Percentiles rank a stretch among this genome's conserved stretches.
These are phyloP conservation scores for Pulicaria dysenterica DNA, from an alignment of 129 eudicot species.

Conservation along the genomic window DNA sequence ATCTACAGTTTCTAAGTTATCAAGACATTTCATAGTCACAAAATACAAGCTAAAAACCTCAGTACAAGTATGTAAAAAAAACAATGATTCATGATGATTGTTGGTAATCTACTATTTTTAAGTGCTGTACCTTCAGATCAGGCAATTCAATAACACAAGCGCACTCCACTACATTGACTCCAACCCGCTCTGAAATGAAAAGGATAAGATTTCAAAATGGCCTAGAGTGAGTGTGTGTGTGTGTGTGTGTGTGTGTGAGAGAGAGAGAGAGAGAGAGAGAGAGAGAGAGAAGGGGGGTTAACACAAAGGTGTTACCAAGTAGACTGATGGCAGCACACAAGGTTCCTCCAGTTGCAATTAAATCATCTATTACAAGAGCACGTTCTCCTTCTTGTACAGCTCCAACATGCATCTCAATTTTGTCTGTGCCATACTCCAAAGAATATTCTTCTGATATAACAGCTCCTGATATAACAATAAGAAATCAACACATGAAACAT, in stretches of 20 bases:
- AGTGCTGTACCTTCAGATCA: constrained; percentile 69
- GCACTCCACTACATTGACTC: constrained; percentile 76
- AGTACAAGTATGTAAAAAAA: background rate
- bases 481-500: constrained; percentile 3
- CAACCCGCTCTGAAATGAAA: constrained; percentile 78
- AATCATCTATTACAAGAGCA: constrained; percentile 77
- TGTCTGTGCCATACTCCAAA: constrained; percentile 92
- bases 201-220: background rate
- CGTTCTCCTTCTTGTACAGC: constrained; percentile 92
- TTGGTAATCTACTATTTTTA: background rate
- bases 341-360: constrained; percentile 97
- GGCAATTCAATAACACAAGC: constrained; percentile 91
- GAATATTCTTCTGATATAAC: constrained; percentile 93
- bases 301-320: constrained; percentile 56
- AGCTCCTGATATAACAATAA: constrained; percentile 54
- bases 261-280: no score
- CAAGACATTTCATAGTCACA: background rate
- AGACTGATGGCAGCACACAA: constrained; percentile 79
- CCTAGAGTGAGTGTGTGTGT: background rate
- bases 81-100: background rate
- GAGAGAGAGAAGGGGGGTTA: background rate
- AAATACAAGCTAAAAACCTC: background rate
- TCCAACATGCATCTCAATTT: constrained; percentile 93
- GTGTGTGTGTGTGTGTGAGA: no score
- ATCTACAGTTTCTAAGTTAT: background rate